A percentile compares a stretch with the other conserved stretches of the same genome.
These are phyloP conservation scores for Russula earlei DNA, from an alignment of 768 basidiomycete species.

Conservation along the genomic window DNA sequence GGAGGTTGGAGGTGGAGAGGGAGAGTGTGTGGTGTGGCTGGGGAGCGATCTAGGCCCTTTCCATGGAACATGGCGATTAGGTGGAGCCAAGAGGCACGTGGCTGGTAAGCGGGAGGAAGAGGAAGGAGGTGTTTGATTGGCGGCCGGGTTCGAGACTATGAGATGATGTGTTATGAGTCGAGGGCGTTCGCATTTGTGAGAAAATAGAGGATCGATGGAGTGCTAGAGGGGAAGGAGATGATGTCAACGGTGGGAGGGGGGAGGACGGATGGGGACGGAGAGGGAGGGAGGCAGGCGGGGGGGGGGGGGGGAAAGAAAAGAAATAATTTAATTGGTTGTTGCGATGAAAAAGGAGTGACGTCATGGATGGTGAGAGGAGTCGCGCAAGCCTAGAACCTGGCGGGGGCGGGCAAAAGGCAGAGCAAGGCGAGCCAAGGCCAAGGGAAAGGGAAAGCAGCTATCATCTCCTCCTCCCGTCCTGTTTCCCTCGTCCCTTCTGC, in stretches of 20 bases:
- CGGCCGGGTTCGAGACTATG: conserved; percentile 8
- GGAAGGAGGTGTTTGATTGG: conserved; percentile 4
- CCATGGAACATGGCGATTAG: conserved; percentile 12
- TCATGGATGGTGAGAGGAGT: not conserved
- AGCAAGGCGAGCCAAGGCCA: not conserved
- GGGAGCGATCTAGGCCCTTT: conserved; percentile 6
- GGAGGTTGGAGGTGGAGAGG: too few relatives aligned
- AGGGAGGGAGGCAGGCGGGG: not conserved
- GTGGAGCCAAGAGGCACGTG: conserved; percentile 14
- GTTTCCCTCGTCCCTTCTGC: not conserved
- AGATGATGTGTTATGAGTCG: not conserved
- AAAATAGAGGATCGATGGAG: too few relatives aligned
- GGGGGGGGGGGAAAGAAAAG: not conserved
- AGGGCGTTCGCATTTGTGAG: too few relatives aligned
- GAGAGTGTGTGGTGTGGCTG: not conserved
- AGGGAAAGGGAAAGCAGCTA: not conserved
- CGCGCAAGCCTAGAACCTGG: conserved; percentile 14
- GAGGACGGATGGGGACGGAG: not conserved
- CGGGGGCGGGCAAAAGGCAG: not conserved
- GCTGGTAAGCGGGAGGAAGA: not conserved
- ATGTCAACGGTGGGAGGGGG: not conserved
- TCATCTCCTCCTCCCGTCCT: not conserved
- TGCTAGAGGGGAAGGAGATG: not conserved
- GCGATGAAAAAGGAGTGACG: conserved; percentile 7
- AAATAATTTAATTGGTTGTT: too few relatives aligned